phyloP scores from a whole-genome alignment of 2,329 filamentous ascomycete species.

The Grosmannia clavigera region DNA sequence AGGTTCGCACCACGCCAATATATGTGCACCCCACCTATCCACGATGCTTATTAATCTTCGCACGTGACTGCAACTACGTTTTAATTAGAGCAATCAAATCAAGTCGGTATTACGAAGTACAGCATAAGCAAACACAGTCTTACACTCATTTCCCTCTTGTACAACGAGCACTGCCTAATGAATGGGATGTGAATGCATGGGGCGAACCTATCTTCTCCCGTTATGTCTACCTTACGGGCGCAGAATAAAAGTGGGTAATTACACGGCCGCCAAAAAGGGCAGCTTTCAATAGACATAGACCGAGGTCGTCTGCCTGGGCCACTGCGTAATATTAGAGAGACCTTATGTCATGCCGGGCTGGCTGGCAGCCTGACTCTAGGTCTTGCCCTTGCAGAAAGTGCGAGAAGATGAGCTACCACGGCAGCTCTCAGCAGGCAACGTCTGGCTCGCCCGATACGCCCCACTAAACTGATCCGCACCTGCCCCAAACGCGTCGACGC shows the following conservation, averaged over 20 bases:
- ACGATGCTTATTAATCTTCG: too few species aligned
- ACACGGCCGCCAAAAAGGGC: neutral
- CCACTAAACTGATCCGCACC: neutral
- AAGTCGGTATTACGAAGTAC: too few species aligned
- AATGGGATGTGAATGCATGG: too few species aligned
- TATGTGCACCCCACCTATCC: too few species aligned
- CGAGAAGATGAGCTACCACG: neutral
- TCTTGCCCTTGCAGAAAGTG: neutral
- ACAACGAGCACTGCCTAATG: too few species aligned
- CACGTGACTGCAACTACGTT: too few species aligned
- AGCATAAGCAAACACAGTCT: too few species aligned
- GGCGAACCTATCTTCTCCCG: too few species aligned
- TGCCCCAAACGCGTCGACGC: slow-evolving; percentile 9
- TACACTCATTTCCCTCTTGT: too few species aligned
- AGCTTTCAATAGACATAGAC: neutral
- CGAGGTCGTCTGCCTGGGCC: neutral
- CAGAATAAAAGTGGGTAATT: neutral
- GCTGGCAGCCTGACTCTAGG: neutral
- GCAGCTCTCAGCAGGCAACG: neutral
- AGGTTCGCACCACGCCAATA: too few species aligned
- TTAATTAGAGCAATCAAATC: too few species aligned
- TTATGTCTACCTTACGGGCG: neutral
- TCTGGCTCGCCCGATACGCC: neutral
- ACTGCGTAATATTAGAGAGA: neutral
- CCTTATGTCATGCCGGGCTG: neutral